Evolutionary conservation across 805 yeast species (phyloP), one percentile per base, ranked within the genome.

Genomic region (Kodamaea kakaduensis): DNA sequence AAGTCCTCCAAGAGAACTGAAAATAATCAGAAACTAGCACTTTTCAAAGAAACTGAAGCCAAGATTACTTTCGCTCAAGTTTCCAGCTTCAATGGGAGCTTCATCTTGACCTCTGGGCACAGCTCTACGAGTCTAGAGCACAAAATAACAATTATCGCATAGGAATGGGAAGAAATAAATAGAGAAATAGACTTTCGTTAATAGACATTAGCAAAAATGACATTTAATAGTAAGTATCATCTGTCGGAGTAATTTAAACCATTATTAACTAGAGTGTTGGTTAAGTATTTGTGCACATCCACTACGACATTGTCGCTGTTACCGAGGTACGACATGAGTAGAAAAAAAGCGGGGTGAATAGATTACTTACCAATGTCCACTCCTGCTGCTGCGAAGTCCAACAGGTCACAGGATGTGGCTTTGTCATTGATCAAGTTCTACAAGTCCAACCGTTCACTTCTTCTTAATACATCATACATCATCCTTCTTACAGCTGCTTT

Each of bases 401-500:
- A 29, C 8, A 29, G 17, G 28, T 36, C 36, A 18, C 32, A 37
- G 25, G 38, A 53, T 10, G 45, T 59, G 18, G 63, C 58, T 12
- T 22, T 44, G 12, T 48, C 59, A 17, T 43, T 61, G 16, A 44
- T 65, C 31, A 53, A 54, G 30, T 59, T 64, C 9, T 67, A 67
- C 44, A 56, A 61, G 48, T 54, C 60, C 31, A 66, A 67, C 44
- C 49, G 73, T 32, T 61, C 66, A 13, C 47, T 64, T 9, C 52
- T 67, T 8, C 54, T 67, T 25, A 67, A 67, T 44, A 63, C 68
- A 5, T 59, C 70, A 6, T 67, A 66, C 43, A 61, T 66, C 26
- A 57, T 67, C 17, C 48, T 67, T 16, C 51, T 67, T 14, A 64
- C 69, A 0, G 63, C 69, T 5, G 71, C 70, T 3, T 67, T 67